phyloP scores from a whole-genome alignment of 495 filamentous ascomycete genomes.

The Hyaloscypha finlandica region DNA sequence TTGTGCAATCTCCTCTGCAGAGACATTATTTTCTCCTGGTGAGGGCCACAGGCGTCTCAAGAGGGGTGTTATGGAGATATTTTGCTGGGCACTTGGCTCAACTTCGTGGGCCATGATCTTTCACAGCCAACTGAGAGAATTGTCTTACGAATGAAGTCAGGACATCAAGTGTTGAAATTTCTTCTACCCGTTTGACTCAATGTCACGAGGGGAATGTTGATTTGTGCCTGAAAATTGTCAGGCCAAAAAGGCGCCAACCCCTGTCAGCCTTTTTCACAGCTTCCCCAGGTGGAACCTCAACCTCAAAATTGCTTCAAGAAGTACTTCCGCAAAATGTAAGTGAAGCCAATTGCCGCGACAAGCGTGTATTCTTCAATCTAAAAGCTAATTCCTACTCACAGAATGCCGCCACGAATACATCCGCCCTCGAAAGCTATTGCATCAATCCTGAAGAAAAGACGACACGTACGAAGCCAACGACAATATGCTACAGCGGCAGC shows the following conservation, averaged over 20 bases:
- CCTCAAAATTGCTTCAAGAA: background rate
- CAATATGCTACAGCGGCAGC: slow-evolving; percentile 31
- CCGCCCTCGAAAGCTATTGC: slow-evolving; percentile 31
- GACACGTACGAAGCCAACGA: slow-evolving; percentile 24
- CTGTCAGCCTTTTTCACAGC: no score
- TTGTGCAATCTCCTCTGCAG: slow-evolving; percentile 78
- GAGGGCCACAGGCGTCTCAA: slow-evolving; percentile 77
- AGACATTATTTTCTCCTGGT: slow-evolving; percentile 52
- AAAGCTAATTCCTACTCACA: slow-evolving; percentile 41
- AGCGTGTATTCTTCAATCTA: background rate
- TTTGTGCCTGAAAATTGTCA: background rate
- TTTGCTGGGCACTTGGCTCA: slow-evolving; percentile 28
- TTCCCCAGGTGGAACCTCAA: background rate
- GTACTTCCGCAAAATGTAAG: slow-evolving; percentile 18
- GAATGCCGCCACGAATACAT: slow-evolving; percentile 35
- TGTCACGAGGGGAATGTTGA: background rate
- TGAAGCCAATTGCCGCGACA: background rate
- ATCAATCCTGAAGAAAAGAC: slow-evolving; percentile 28
- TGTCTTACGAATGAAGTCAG: background rate
- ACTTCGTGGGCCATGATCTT: slow-evolving; percentile 13
- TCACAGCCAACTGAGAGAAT: slow-evolving; percentile 3
- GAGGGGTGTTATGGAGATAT: slow-evolving; percentile 74
- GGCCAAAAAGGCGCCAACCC: background rate
- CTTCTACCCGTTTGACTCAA: slow-evolving; percentile 7
- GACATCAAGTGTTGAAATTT: background rate